Evolutionary conservation across 164 flowering plant genomes (phyloP).

Genomic region (Vitis rotundifolia): DNA sequence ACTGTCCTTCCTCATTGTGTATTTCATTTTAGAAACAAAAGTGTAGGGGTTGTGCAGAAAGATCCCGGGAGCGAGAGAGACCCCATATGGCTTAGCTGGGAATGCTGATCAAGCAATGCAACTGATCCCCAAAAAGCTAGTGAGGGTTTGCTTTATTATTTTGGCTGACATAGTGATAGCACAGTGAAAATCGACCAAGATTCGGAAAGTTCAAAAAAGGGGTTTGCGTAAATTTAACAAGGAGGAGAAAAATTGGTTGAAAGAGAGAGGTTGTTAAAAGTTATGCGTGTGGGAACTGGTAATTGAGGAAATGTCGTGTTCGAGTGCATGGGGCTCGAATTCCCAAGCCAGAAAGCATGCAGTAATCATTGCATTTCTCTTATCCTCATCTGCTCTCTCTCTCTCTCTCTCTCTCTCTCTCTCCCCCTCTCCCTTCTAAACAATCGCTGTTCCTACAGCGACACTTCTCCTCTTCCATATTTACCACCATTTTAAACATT

Average conservation of each 20-base stretch:
- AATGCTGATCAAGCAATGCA: neutral
- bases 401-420: conserved; percentile 3
- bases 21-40: neutral
- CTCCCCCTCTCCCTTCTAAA: neutral
- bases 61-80: too few species aligned
- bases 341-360: conserved; percentile 7
- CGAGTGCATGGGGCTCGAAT: conserved; percentile 27
- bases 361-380: conserved; percentile 19
- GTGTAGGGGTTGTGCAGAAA: too few species aligned
- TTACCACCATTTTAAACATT: neutral
- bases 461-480: conserved; percentile 9
- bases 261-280: conserved; percentile 4
- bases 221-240: too few species aligned
- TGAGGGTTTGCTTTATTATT: too few species aligned
- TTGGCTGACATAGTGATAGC: too few species aligned
- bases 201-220: conserved; percentile 12
- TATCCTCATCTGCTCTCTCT: conserved; percentile 18
- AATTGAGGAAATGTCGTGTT: conserved; percentile 19
- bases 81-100: too few species aligned
- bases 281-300: conserved; percentile 8
- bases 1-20: neutral
- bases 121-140: neutral
- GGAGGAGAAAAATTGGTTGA: neutral
- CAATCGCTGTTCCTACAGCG: conserved; percentile 8
- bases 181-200: conserved; percentile 20